Conservation (phyloP, 2,329 filamentous ascomycete genomes). For the Arthrobotrys sphaeroides region DNA sequence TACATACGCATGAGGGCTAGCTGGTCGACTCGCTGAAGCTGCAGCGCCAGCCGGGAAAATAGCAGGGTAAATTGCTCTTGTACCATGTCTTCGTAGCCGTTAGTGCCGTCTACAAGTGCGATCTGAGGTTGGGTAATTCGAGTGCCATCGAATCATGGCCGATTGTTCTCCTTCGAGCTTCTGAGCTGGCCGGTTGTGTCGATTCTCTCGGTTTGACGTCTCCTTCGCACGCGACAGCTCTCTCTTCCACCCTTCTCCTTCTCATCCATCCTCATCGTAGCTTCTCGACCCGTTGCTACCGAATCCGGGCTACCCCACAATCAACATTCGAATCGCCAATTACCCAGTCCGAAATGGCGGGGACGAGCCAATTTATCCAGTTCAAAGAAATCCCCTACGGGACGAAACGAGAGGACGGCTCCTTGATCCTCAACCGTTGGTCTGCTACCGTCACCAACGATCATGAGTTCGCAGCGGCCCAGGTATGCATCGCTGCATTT, state of each 20-base stretch:
- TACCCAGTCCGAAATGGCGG: slow-evolving; percentile 28
- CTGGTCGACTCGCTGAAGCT: slow-evolving; percentile 8
- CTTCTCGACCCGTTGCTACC: background rate
- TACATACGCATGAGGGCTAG: background rate
- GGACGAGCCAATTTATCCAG: slow-evolving; percentile 55
- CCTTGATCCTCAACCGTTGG: slow-evolving; percentile 81
- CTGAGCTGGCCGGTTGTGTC: background rate
- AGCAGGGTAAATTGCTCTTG: slow-evolving; percentile 39
- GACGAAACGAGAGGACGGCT: slow-evolving; percentile 64
- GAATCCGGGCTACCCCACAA: slow-evolving; percentile 26
- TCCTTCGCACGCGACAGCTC: slow-evolving; percentile 34
- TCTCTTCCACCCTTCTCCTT: background rate
- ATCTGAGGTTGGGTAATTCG: slow-evolving; percentile 2
- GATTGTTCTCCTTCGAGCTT: background rate
- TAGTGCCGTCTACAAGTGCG: slow-evolving; percentile 25
- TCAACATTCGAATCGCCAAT: background rate
- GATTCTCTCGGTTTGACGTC: background rate
- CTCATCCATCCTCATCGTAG: background rate
- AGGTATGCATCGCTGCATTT: slow-evolving; percentile 66
- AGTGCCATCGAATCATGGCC: background rate
- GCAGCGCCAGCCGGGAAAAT: slow-evolving; percentile 34
- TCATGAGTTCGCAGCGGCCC: slow-evolving; percentile 91
- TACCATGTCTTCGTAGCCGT: slow-evolving; percentile 33
- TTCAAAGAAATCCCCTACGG: slow-evolving; percentile 57
- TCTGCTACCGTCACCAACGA: slow-evolving; percentile 81